Evolutionary conservation across 2,329 filamentous ascomycete genomes (phyloP).

Genomic region (Blumeriella jaapii): DNA sequence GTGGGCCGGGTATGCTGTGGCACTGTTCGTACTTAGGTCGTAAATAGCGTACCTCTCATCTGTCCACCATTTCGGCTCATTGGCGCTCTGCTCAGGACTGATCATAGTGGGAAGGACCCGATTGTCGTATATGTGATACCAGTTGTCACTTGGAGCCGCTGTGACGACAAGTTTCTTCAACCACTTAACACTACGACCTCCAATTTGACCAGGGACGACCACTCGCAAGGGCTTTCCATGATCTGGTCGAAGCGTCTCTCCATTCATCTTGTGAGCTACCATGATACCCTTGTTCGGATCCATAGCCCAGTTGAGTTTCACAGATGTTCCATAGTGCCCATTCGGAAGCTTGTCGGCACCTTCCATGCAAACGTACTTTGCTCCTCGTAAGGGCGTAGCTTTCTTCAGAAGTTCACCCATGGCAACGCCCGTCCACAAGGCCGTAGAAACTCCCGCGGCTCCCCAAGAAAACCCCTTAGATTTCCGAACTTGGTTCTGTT

Average conservation of each 20-base stretch:
- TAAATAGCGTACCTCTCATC: slow-evolving; percentile 91
- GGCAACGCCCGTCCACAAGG: slow-evolving; percentile 74
- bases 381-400: slow-evolving; percentile 56
- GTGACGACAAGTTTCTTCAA: slow-evolving; percentile 72
- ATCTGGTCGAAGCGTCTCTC: slow-evolving; percentile 66
- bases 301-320: slow-evolving; percentile 82
- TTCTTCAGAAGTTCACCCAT: slow-evolving; percentile 59
- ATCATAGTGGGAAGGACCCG: slow-evolving; percentile 79
- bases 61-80: slow-evolving; percentile 66
- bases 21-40: slow-evolving; percentile 80
- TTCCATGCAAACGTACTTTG: slow-evolving; percentile 81
- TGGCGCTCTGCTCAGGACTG: slow-evolving; percentile 66
- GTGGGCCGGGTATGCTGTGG: slow-evolving; percentile 68
- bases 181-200: slow-evolving; percentile 90
- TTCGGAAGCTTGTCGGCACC: slow-evolving; percentile 83
- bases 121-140: slow-evolving; percentile 95
- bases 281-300: slow-evolving; percentile 75
- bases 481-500: slow-evolving; percentile 84
- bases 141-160: slow-evolving; percentile 71
- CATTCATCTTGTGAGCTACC: slow-evolving; percentile 86
- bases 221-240: slow-evolving; percentile 76
- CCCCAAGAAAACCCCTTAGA: slow-evolving; percentile 95
- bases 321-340: slow-evolving; percentile 76
- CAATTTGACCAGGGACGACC: slow-evolving; percentile 84
- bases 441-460: slow-evolving; percentile 73